phyloP scores from a whole-genome alignment of 345 rosid species.

The Linum lewisii region DNA sequence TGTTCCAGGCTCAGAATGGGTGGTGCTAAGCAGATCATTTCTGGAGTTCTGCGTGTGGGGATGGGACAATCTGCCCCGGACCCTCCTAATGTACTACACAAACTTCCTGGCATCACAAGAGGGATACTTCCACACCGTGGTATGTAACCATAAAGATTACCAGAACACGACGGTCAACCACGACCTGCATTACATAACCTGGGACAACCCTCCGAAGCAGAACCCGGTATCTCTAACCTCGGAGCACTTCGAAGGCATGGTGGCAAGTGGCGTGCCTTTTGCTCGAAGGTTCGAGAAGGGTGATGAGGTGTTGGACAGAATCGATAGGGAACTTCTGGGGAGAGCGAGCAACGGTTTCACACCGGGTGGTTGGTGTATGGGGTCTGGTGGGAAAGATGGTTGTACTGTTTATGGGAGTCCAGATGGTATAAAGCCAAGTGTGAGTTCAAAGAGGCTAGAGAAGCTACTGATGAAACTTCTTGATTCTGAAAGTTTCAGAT shows the following conservation, averaged over 20 bases:
- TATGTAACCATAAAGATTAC: slow-evolving; percentile 84
- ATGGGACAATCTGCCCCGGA: slow-evolving; percentile 95
- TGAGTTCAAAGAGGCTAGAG: slow-evolving; percentile 60
- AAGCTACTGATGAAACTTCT: slow-evolving; percentile 56
- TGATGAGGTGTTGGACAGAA: slow-evolving; percentile 50
- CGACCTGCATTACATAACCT: slow-evolving; percentile 61
- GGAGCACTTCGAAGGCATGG: slow-evolving; percentile 62
- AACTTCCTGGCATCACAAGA: slow-evolving; percentile 73
- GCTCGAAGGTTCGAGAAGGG: slow-evolving; percentile 58
- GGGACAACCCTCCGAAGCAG: slow-evolving; percentile 78
- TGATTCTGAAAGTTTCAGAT: slow-evolving; percentile 55
- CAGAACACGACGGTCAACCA: slow-evolving; percentile 85
- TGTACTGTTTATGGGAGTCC: slow-evolving; percentile 41
- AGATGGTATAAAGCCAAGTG: slow-evolving; percentile 46
- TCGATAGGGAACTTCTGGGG: slow-evolving; percentile 48
- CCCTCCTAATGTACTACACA: slow-evolving; percentile 80
- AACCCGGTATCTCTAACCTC: slow-evolving; percentile 41
- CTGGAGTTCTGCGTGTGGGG: slow-evolving; percentile 89
- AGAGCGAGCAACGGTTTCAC: slow-evolving; percentile 30
- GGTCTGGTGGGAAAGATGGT: slow-evolving; percentile 33
- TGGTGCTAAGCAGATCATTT: slow-evolving; percentile 64
- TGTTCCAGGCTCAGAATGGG: slow-evolving; percentile 65
- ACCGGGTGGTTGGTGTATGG: slow-evolving; percentile 57
- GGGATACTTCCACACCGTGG: slow-evolving; percentile 85
- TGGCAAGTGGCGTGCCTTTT: slow-evolving; percentile 79